These are phyloP conservation scores for Penicillium waksmanii DNA, from an alignment of 495 filamentous ascomycete species.

Conservation along the genomic window DNA sequence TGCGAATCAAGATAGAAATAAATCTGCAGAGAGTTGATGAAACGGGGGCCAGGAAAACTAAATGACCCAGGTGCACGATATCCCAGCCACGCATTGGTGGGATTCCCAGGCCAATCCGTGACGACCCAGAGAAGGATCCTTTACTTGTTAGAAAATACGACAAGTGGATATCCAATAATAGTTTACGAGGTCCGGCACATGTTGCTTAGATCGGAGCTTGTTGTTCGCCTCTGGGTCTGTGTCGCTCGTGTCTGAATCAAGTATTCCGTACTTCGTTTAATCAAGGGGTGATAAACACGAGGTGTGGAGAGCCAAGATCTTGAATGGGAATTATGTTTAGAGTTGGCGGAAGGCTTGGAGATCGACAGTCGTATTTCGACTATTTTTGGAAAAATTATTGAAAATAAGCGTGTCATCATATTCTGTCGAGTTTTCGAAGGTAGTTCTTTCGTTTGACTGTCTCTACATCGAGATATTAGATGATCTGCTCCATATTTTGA, in stretches of 20 bases:
- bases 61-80: background rate
- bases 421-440: background rate
- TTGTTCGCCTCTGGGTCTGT: background rate
- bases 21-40: background rate
- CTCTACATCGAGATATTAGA: too few species aligned
- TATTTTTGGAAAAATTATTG: conserved; percentile 1
- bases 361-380: conserved; percentile 8
- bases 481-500: too few species aligned
- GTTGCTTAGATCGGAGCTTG: background rate
- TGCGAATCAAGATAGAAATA: background rate
- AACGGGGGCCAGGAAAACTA: background rate
- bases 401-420: background rate
- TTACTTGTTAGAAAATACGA: background rate
- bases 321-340: background rate
- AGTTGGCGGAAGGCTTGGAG: conserved; percentile 2
- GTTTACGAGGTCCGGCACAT: background rate
- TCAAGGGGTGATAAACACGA: conserved; percentile 8
- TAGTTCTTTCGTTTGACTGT: too few species aligned
- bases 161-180: background rate
- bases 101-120: background rate
- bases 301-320: conserved; percentile 9
- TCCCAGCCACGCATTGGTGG: background rate
- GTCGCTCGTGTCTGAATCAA: background rate
- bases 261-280: background rate
- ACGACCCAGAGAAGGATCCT: background rate